Base-by-base conservation (phyloP, 2,329 filamentous ascomycete species). In the Cercospora janseana region DNA sequence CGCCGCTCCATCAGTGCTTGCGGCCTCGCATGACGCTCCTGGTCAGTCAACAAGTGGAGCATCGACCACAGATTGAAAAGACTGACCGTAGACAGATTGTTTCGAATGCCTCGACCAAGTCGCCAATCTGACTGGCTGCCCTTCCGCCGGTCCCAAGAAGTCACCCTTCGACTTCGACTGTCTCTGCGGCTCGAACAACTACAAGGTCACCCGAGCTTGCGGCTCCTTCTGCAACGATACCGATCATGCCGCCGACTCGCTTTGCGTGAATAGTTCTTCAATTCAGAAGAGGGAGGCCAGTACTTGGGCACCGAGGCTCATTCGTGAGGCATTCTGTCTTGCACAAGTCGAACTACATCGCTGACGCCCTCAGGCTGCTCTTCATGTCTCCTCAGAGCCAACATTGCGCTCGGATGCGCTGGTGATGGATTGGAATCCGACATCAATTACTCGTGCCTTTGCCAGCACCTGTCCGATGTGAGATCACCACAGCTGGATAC, bases 71-170 rank as follows among this genome's bases (percentile, higher is more conserved):
- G n/a, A 15, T 26, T n/a, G 35, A 40, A 23, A n/a, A 23, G 13
- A 12, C 43, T 20, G 10, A 37, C 31, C 12, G n/a, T 28, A 18
- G 9, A 16, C 43, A 45, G 44, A 40, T 6, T 47, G 44, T 8
- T 20, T 2, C 10, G 32, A 38, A 4, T 47, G 44, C 24, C 32
- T 47, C 2, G n/a, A 40, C 1, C 4, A 21, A 15, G 32, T 34
- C 44, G 23, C 34, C 32, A 37, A 24, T 26, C 44, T 28, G 4
- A 47, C 44, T 15, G 6, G n/a, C 12, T 47, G 44, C 43, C n/a
- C 2, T 20, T 3, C 13, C 21, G 9, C 6, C 31, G 18, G 32
- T 26, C 34, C 44, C 28, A 9, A 24, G 9, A 24, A 38, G 18
- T n/a, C 32, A 24, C 6, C 28, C 3, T 13, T 20, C 15, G 34